A percentile compares a stretch with the other conserved stretches of the same genome.
These are phyloP conservation scores for Brassica juncea DNA, from an alignment of 345 rosid species.

Conservation along the genomic window DNA sequence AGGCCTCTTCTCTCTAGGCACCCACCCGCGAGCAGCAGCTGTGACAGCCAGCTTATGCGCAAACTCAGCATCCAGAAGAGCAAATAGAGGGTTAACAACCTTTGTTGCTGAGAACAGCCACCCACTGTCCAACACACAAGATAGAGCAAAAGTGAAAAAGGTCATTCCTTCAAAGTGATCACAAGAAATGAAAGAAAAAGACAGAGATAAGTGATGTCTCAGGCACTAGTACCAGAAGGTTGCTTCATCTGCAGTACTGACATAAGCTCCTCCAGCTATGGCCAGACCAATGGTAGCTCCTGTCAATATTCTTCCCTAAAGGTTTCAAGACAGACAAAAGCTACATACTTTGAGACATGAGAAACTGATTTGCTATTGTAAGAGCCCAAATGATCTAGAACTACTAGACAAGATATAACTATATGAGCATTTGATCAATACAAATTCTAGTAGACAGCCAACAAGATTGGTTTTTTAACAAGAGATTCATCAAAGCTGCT, in stretches of 20 bases:
- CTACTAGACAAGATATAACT: conserved; percentile 2
- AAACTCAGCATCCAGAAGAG: conserved; percentile 90
- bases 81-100: conserved; percentile 90
- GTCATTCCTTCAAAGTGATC: too few species aligned
- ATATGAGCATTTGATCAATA: conserved; percentile 11
- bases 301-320: conserved; percentile 76
- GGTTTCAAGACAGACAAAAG: conserved; percentile 20
- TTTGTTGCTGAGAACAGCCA: conserved; percentile 94
- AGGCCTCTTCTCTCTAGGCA: conserved; percentile 93
- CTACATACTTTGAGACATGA: conserved; percentile 7
- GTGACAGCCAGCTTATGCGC: conserved; percentile 87
- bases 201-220: conserved; percentile 2
- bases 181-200: not conserved
- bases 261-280: conserved; percentile 97
- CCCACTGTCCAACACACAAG: conserved; percentile 58
- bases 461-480: not conserved
- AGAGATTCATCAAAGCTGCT: conserved; percentile 12
- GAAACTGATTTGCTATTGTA: not conserved
- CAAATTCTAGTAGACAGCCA: not conserved
- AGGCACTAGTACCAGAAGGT: conserved; percentile 81
- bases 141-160: not conserved
- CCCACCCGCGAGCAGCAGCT: conserved; percentile 97
- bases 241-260: conserved; percentile 95
- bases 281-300: conserved; percentile 83
- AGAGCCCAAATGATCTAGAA: conserved; percentile 4